Base-by-base conservation (phyloP, 2,329 filamentous ascomycete genomes). In the Chaetomium globosum region DNA sequence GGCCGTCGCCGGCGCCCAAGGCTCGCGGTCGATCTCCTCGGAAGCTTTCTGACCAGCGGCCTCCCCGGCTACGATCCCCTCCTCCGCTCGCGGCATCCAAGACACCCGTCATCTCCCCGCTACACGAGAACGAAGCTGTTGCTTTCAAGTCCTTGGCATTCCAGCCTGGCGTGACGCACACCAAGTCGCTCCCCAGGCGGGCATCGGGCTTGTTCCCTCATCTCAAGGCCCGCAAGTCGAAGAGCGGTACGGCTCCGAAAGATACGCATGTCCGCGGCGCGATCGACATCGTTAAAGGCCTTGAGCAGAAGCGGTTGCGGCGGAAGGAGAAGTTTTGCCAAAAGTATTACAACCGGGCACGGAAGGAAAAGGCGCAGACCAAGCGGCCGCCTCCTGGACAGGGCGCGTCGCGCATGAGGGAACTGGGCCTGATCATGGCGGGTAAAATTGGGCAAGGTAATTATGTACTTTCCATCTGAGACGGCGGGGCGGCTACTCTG, bases 251-350 rank as follows among this genome's bases (percentile, higher is more conserved):
- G 59, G 63, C 73, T 71, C 69, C 73, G 65, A 78, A 79, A 65
- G 84, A 89, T 59, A 80, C 87, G 51, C 92, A 95, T 69, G 85
- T 92, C 10, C 90, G 95, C 68, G 92, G 93, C n/a, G 93, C 95
- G 43, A 96, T 99, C 71, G 95, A 98, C 77, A 99, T 97, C 67
- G 91, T 97, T 78, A 96, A 97, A 77, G 95, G 95, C 9, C 85
- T 99, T 1, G 95, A 99, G 80, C 89, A 91, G 78, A 98, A 97
- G 81, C 89, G 93, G 30, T 91, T 95, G 80, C 89, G 95, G 69
- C 90, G 95, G 71, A 93, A 90, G 79, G 93, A 98, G 78, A 97
- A 97, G 78, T 90, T 93, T 73, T 89, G 91, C 75, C 89, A 93
- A 73, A 95, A 96, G 76, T 90, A 94, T 74, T 96, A 91, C 80